phyloP scores from a whole-genome alignment of 352 stramenopile species.

The Pythium insidiosum region DNA sequence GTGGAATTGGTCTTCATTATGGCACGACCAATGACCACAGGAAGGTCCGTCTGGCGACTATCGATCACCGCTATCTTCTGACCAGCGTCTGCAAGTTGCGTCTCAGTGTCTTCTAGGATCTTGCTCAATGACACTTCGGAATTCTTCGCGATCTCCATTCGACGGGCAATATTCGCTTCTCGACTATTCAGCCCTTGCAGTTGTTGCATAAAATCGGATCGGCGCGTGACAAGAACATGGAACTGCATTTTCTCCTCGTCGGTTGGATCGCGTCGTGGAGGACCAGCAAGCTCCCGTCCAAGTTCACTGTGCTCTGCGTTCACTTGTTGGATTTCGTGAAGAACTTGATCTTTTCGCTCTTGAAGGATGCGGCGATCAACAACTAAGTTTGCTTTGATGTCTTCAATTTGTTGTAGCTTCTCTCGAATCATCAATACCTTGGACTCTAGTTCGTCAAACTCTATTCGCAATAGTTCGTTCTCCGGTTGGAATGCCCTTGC shows the following conservation, averaged over 20 bases:
- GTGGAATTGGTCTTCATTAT: no score
- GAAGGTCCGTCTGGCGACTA: no score
- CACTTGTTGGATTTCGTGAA: constrained; percentile 46
- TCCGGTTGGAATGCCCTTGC: constrained; percentile 31
- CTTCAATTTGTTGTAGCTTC: constrained; percentile 37
- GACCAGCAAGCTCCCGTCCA: constrained; percentile 33
- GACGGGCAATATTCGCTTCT: constrained; percentile 1
- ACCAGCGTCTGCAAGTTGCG: no score
- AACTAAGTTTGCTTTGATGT: constrained; percentile 26
- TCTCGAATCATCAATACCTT: constrained; percentile 36
- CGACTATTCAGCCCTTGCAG: constrained; percentile 34
- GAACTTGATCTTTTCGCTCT: constrained; percentile 32
- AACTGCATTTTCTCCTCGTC: constrained; percentile 57
- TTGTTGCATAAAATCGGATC: constrained; percentile 36
- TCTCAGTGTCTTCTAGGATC: no score
- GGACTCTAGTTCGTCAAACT: constrained; percentile 48
- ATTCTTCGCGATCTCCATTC: background rate
- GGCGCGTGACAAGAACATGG: constrained; percentile 37
- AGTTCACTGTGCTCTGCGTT: constrained; percentile 38
- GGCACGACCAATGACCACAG: no score
- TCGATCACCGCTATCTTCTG: no score
- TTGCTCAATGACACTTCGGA: background rate
- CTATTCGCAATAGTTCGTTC: constrained; percentile 36
- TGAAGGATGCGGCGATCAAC: constrained; percentile 38
- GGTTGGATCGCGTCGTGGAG: constrained; percentile 47